Percentiles rank a stretch among this genome's conserved stretches.
Evolutionary conservation across 169 alveolate genomes (phyloP).

Genomic region (Plasmodium falciparum): DNA sequence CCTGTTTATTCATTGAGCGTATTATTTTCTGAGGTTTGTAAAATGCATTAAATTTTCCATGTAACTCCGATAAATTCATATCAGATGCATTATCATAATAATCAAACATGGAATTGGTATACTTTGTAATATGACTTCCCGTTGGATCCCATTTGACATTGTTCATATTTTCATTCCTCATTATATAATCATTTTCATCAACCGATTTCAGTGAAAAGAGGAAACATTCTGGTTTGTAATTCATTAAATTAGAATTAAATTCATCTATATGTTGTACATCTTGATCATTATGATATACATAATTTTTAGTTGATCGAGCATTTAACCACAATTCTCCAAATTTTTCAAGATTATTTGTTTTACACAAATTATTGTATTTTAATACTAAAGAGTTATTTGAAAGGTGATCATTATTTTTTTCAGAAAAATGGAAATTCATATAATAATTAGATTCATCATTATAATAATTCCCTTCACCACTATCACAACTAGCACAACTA

Average conservation of each 20-base stretch:
- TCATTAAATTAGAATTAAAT: conserved; percentile 24
- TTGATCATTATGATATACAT: conserved; percentile 15
- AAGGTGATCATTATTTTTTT: conserved; percentile 10
- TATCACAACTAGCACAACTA: conserved; percentile 66
- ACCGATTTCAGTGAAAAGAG: conserved; percentile 41
- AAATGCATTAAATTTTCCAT: conserved; percentile 16
- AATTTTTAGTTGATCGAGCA: conserved; percentile 19
- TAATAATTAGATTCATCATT: conserved; percentile 58
- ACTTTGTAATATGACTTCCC: conserved; percentile 15
- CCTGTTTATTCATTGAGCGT: conserved; percentile 24
- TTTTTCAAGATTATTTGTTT: conserved; percentile 17
- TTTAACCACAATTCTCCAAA: conserved; percentile 25
- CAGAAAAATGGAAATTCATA: conserved; percentile 45
- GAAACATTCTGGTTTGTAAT: conserved; percentile 29
- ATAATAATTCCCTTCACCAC: conserved; percentile 37
- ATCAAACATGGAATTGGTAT: conserved; percentile 42
- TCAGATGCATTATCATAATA: conserved; percentile 50
- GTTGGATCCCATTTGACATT: conserved; percentile 29
- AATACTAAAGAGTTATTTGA: conserved; percentile 19
- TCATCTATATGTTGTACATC: conserved; percentile 24
- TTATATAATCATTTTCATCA: conserved; percentile 56
- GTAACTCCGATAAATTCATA: conserved; percentile 25
- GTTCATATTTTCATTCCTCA: conserved; percentile 5
- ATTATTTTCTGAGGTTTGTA: conserved; percentile 28
- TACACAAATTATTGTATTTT: conserved; percentile 3